Evolutionary conservation across 176 grass and related monocot genomes (phyloP).

Genomic region (Aegilops tauschii): DNA sequence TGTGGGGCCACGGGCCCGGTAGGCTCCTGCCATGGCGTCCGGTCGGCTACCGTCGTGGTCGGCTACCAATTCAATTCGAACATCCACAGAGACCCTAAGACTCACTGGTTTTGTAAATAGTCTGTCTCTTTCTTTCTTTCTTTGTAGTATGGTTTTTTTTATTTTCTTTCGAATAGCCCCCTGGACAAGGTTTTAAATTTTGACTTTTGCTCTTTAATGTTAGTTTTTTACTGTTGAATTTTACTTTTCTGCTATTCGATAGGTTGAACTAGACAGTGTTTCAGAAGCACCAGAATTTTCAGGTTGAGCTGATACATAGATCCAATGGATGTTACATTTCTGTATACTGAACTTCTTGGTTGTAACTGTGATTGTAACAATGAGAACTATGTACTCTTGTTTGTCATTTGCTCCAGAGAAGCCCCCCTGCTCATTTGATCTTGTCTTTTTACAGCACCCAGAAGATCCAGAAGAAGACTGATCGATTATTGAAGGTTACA

Average conservation of each 20-base stretch:
- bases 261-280: not conserved
- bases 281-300: not conserved
- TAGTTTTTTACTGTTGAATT: not conserved
- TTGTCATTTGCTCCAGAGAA: slow-evolving; percentile 17
- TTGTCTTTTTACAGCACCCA: slow-evolving; percentile 32
- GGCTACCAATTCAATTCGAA: not conserved
- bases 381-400: not conserved
- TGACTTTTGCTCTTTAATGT: not conserved
- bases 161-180: not conserved
- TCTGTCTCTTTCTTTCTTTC: not conserved
- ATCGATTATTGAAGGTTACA: slow-evolving; percentile 24
- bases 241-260: not conserved
- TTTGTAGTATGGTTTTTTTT: not conserved
- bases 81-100: not conserved
- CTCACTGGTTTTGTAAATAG: not conserved
- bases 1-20: too few relatives aligned
- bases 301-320: not conserved
- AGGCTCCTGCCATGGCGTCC: too few relatives aligned
- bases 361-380: not conserved
- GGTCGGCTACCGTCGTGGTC: too few relatives aligned
- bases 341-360: not conserved
- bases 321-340: not conserved
- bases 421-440: not conserved
- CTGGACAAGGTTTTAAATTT: not conserved
- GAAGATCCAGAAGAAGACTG: slow-evolving; percentile 34